Conservation (phyloP, 805 yeast genomes). For the Candida patagonica region DNA sequence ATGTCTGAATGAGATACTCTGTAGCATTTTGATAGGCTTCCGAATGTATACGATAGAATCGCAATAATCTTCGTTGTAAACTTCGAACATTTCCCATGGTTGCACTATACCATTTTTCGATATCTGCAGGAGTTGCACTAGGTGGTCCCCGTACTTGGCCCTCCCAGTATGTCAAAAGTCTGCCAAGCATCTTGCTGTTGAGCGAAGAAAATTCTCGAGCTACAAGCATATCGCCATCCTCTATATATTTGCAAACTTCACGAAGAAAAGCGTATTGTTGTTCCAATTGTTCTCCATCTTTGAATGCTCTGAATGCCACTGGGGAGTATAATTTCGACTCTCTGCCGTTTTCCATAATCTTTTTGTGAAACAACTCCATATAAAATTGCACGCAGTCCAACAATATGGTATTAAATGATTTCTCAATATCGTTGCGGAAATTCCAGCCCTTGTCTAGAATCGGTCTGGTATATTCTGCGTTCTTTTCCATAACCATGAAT, state of each 20-base stretch:
- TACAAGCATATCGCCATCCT: constrained; percentile 71
- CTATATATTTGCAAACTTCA: constrained; percentile 67
- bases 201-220: constrained; percentile 67
- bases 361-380: constrained; percentile 61
- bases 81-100: constrained; percentile 34
- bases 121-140: constrained; percentile 31
- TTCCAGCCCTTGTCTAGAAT: constrained; percentile 61
- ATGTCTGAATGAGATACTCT: constrained; percentile 30
- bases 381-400: constrained; percentile 66
- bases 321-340: constrained; percentile 25
- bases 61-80: constrained; percentile 68
- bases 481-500: constrained; percentile 60
- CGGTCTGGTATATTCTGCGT: constrained; percentile 43
- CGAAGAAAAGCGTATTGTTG: constrained; percentile 71
- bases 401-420: constrained; percentile 55
- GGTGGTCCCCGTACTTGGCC: constrained; percentile 62
- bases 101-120: constrained; percentile 42
- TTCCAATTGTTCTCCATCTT: constrained; percentile 85
- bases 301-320: constrained; percentile 61
- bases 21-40: constrained; percentile 62
- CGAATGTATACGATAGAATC: constrained; percentile 46
- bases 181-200: constrained; percentile 55
- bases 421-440: constrained; percentile 53
- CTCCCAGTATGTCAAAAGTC: constrained; percentile 61
- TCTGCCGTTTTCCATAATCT: constrained; percentile 67